phyloP scores from a whole-genome alignment of 768 basidiomycete genomes.

The Hypholoma sublateritium region DNA sequence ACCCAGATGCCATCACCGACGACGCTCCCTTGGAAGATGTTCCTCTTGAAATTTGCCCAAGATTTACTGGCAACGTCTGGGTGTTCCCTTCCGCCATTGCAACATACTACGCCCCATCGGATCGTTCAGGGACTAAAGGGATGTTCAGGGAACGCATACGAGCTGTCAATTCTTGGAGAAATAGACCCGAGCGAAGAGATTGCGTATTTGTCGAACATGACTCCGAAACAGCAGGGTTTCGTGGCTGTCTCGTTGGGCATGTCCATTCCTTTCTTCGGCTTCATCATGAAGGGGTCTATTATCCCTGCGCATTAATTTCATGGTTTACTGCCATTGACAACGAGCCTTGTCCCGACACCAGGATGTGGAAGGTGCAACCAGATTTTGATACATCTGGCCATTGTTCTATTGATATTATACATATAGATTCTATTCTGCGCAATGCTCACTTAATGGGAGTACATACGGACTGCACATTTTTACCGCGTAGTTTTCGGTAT shows the following conservation, averaged over 20 bases:
- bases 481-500: no score
- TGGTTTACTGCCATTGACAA: no score
- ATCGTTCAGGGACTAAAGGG: constrained; percentile 12
- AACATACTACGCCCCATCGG: constrained; percentile 16
- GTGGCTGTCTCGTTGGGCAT: not conserved
- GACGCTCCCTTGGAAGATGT: no score
- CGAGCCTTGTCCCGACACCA: no score
- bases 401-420: no score
- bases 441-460: no score
- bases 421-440: no score
- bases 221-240: not conserved
- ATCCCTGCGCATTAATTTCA: no score
- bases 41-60: no score
- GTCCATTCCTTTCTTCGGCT: not conserved
- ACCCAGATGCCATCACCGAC: constrained; percentile 23
- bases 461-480: no score
- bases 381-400: no score
- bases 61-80: not conserved
- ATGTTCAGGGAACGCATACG: constrained; percentile 15
- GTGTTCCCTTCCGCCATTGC: constrained; percentile 14
- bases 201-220: constrained; percentile 17
- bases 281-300: not conserved
- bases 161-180: constrained; percentile 3
- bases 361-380: no score
- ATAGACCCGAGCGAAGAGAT: not conserved